These are phyloP conservation scores for Annulohypoxylon bovei DNA, from an alignment of 495 filamentous ascomycete species.

Conservation along the genomic window DNA sequence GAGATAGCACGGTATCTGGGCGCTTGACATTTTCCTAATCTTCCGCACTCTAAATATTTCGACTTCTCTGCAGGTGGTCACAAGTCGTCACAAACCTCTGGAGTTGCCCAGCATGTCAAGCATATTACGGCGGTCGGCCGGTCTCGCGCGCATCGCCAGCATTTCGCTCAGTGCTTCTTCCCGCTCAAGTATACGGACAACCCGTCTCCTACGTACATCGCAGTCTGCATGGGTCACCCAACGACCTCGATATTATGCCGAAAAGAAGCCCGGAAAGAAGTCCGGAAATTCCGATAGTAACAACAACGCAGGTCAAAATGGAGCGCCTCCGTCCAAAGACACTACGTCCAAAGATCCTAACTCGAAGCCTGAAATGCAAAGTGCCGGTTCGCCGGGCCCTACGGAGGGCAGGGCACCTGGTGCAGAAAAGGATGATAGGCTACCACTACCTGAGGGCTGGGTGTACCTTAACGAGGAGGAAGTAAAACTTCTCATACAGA, in stretches of 20 bases:
- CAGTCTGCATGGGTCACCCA: constrained; percentile 59
- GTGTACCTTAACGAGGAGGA: constrained; percentile 50
- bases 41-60: constrained; percentile 15
- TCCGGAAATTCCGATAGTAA: constrained; percentile 12
- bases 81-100: constrained; percentile 18
- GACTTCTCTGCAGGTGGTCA: constrained; percentile 7
- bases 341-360: constrained; percentile 12
- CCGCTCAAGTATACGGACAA: constrained; percentile 54
- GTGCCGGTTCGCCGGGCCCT: constrained; percentile 40
- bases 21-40: constrained; percentile 9
- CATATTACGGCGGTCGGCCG: constrained; percentile 71
- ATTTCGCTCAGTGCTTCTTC: constrained; percentile 58
- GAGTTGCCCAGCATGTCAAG: constrained; percentile 67
- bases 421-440: background rate
- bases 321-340: constrained; percentile 11
- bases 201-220: constrained; percentile 49
- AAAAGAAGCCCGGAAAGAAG: constrained; percentile 60
- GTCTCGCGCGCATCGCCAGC: constrained; percentile 70
- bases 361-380: constrained; percentile 36
- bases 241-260: constrained; percentile 65
- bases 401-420: constrained; percentile 26
- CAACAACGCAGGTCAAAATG: constrained; percentile 6
- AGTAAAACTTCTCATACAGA: constrained; percentile 8
- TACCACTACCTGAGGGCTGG: constrained; percentile 48
- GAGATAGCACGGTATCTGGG: constrained; percentile 25